Evolutionary conservation across 768 basidiomycete genomes (phyloP).

Genomic region (Boletus rubescentipes): DNA sequence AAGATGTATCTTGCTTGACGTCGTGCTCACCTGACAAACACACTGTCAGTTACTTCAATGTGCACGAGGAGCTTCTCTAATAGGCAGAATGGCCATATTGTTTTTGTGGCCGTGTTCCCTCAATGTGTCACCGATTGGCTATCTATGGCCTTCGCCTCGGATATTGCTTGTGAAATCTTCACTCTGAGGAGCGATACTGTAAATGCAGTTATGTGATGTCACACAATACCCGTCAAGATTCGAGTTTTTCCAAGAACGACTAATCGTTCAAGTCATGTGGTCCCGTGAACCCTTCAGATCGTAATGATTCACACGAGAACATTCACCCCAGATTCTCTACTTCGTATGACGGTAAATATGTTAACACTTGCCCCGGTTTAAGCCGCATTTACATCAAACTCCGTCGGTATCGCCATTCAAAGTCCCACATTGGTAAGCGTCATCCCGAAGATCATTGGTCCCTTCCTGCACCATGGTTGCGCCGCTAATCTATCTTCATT

Average conservation of each 20-base stretch:
- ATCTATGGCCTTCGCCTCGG: neutral
- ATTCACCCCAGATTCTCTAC: neutral
- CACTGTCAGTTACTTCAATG: conserved; percentile 46
- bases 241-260: neutral
- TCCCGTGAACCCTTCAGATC: neutral
- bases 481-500: neutral
- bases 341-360: neutral
- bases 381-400: neutral
- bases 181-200: neutral
- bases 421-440: neutral
- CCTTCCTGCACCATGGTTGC: neutral
- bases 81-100: neutral
- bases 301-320: neutral
- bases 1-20: conserved; percentile 21
- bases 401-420: neutral
- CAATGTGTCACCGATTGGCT: neutral
- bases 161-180: neutral
- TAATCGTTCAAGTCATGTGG: neutral
- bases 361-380: neutral
- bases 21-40: neutral
- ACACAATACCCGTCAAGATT: neutral
- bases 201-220: neutral
- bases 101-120: neutral
- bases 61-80: conserved; percentile 49
- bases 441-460: neutral